These are phyloP conservation scores for Aureobasidium sp. DNA, from an alignment of 2,329 filamentous ascomycete species.

Conservation along the genomic window DNA sequence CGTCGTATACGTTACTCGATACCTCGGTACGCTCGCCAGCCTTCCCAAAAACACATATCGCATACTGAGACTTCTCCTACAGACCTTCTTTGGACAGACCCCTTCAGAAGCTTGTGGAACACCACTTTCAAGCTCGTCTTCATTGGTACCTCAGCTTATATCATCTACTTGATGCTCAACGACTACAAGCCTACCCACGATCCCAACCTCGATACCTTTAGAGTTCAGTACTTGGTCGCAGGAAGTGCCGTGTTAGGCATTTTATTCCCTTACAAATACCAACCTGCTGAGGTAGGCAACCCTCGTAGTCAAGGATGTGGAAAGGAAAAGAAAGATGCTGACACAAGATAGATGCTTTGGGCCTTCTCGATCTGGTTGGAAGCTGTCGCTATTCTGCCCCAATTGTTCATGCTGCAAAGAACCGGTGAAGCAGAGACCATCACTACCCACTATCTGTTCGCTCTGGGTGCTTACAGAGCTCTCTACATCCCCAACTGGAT, in stretches of 20 bases:
- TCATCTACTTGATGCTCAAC: constrained; percentile 95
- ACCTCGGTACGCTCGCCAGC: constrained; percentile 49
- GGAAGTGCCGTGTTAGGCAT: constrained; percentile 72
- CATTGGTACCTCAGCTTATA: constrained; percentile 83
- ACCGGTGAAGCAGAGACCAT: constrained; percentile 99
- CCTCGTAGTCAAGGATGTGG: neutral
- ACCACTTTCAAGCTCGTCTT: constrained; percentile 94
- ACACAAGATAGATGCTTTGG: constrained; percentile 63
- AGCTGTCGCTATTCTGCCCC: constrained; percentile 89
- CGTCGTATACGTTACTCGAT: constrained; percentile 87
- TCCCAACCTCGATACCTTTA: constrained; percentile 94
- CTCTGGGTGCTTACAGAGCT: constrained; percentile 81
- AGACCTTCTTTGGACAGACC: constrained; percentile 74
- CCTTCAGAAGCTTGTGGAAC: constrained; percentile 65
- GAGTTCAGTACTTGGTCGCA: constrained; percentile 85
- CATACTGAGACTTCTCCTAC: constrained; percentile 36
- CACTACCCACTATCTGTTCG: constrained; percentile 95
- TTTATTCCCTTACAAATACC: constrained; percentile 80
- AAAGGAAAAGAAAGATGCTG: neutral
- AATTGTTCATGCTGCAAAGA: constrained; percentile 95
- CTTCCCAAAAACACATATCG: neutral
- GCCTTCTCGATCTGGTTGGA: constrained; percentile 98
- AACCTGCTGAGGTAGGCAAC: constrained; percentile 48
- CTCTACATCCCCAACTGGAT: constrained; percentile 99
- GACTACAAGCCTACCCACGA: constrained; percentile 97